Evolutionary conservation across 2,329 filamentous ascomycete genomes (phyloP).

Genomic region (Cadophora sp.): DNA sequence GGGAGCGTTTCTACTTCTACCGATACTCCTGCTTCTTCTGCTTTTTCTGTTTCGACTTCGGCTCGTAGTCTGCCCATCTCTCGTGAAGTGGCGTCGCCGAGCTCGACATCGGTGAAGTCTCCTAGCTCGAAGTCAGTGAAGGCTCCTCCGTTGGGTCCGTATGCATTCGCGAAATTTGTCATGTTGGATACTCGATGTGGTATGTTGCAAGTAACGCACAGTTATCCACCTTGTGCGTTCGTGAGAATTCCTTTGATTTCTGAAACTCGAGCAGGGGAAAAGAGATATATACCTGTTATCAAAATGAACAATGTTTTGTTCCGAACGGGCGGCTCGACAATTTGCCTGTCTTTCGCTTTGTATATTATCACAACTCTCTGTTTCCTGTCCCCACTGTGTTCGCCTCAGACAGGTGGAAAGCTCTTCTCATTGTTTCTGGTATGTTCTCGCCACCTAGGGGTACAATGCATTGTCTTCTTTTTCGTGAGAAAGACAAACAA

Average conservation of each 20-base stretch:
- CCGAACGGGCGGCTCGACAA: not conserved
- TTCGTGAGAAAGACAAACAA: no score
- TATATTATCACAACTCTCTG: not conserved
- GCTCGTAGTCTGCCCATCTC: not conserved
- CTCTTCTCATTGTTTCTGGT: no score
- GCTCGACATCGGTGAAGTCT: slow-evolving; percentile 6
- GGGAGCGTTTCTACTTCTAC: not conserved
- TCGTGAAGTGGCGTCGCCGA: not conserved
- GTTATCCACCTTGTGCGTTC: not conserved
- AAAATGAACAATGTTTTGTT: not conserved
- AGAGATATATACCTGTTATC: not conserved
- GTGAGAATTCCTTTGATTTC: not conserved
- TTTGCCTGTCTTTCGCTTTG: not conserved
- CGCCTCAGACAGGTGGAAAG: not conserved
- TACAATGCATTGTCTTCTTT: no score
- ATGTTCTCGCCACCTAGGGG: no score
- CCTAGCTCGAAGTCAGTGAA: slow-evolving; percentile 6
- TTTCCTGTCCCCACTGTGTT: not conserved
- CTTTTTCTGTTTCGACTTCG: not conserved
- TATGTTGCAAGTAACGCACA: not conserved
- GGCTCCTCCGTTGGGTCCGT: not conserved
- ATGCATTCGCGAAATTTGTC: not conserved
- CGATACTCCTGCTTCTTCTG: no score
- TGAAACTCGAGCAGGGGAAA: not conserved
- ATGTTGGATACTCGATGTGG: not conserved